phyloP scores from a whole-genome alignment of 257 asterid species.

The Echium plantagineum region DNA sequence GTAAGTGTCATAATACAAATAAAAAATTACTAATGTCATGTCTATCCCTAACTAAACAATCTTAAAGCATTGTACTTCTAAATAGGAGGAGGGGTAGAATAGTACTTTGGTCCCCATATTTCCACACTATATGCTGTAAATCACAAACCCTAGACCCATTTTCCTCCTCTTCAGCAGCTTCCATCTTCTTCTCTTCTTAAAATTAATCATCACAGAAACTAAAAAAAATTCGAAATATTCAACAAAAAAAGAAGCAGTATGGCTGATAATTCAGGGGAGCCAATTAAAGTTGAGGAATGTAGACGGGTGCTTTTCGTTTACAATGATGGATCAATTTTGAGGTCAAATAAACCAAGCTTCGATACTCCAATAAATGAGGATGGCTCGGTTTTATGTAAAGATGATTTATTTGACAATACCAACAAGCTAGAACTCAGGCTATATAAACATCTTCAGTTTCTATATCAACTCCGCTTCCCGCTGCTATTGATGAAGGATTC shows the following conservation, averaged over 20 bases:
- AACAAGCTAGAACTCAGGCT: constrained; percentile 55
- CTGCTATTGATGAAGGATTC: constrained; percentile 65
- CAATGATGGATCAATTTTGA: constrained; percentile 62
- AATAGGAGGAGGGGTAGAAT: too few species aligned
- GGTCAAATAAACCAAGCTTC: constrained; percentile 46
- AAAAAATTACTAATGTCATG: too few species aligned
- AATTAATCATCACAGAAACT: too few species aligned
- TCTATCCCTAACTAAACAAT: too few species aligned
- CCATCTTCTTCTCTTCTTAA: too few species aligned
- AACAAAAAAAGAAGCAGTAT: not conserved
- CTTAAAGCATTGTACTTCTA: too few species aligned
- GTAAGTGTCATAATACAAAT: too few species aligned
- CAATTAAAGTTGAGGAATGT: constrained; percentile 58
- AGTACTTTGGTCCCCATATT: too few species aligned
- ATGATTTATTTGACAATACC: constrained; percentile 28
- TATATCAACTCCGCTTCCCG: constrained; percentile 41
- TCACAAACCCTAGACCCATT: too few species aligned
- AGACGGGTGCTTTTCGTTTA: constrained; percentile 53
- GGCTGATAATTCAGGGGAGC: constrained; percentile 9
- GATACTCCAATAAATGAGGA: constrained; percentile 35
- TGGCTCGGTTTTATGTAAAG: constrained; percentile 63
- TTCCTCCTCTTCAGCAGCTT: too few species aligned
- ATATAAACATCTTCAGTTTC: constrained; percentile 38
- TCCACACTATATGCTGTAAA: too few species aligned
- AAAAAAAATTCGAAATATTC: too few species aligned